Percentiles rank a stretch among this genome's conserved stretches.
phyloP scores from a whole-genome alignment of 306 rosid genomes.

The Bauhinia variegata region DNA sequence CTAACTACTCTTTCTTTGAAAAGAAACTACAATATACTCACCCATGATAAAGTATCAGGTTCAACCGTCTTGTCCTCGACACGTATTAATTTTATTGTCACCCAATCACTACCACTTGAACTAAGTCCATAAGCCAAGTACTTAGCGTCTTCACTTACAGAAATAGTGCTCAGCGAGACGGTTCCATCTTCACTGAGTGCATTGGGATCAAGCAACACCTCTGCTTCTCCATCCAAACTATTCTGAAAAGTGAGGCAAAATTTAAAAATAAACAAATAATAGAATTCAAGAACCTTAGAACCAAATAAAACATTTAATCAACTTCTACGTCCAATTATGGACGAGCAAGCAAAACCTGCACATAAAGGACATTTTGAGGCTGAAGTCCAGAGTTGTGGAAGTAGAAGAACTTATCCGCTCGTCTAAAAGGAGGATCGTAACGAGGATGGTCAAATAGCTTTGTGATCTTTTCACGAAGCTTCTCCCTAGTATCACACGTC shows the following conservation, averaged over 20 bases:
- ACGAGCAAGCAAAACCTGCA: too few relatives aligned
- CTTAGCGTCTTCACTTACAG: slow-evolving; percentile 72
- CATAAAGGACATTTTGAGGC: slow-evolving; percentile 70
- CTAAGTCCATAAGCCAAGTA: slow-evolving; percentile 87
- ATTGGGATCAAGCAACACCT: slow-evolving; percentile 86
- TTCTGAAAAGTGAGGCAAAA: slow-evolving; percentile 44
- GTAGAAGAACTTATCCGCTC: slow-evolving; percentile 69
- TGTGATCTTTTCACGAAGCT: too few relatives aligned
- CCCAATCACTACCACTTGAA: slow-evolving; percentile 93
- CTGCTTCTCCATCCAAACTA: slow-evolving; percentile 63
- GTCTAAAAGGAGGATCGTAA: slow-evolving; percentile 63
- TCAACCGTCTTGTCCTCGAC: slow-evolving; percentile 57
- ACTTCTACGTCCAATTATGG: not conserved
- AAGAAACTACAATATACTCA: slow-evolving; percentile 40
- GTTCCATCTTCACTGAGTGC: slow-evolving; percentile 79
- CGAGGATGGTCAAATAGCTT: too few relatives aligned
- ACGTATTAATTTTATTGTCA: slow-evolving; percentile 65
- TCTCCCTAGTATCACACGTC: slow-evolving; percentile 54
- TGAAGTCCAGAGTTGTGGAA: slow-evolving; percentile 92
- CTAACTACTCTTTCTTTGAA: not conserved
- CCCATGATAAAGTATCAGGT: slow-evolving; percentile 80
- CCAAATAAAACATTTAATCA: not conserved
- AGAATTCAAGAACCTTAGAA: slow-evolving; percentile 12
- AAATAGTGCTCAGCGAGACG: slow-evolving; percentile 53
- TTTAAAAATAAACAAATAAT: not conserved